Conservation (phyloP, 176 grass and related monocot species). For the Paspalum vaginatum region DNA sequence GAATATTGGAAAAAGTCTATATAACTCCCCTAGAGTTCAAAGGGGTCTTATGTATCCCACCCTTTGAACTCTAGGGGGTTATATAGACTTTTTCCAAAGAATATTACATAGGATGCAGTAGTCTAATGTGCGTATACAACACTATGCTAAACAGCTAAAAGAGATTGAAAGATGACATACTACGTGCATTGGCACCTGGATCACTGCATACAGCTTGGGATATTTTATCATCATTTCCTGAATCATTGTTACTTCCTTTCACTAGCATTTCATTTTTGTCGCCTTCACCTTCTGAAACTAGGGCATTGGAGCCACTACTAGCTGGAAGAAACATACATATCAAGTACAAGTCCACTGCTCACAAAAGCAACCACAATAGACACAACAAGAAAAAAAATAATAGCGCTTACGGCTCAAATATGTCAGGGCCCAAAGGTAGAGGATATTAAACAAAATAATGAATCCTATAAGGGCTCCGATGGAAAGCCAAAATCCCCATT, state of each 20-base stretch:
- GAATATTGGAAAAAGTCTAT: no score
- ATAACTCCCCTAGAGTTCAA: no score
- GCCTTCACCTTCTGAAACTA: constrained; percentile 50
- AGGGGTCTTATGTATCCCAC: no score
- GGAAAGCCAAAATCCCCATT: constrained; percentile 75
- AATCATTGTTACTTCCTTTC: not conserved
- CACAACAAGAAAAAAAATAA: constrained; percentile 8
- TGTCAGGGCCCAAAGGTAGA: constrained; percentile 64
- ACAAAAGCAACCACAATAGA: not conserved
- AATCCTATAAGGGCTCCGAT: constrained; percentile 71
- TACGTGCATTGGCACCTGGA: constrained; percentile 1
- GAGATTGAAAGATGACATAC: constrained; percentile 22
- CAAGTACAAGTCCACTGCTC: constrained; percentile 6
- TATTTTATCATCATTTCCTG: constrained; percentile 16
- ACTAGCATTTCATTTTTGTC: constrained; percentile 27
- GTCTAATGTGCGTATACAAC: constrained; percentile 26
- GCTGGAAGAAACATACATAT: constrained; percentile 52
- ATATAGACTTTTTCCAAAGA: not conserved
- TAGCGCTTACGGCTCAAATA: constrained; percentile 71
- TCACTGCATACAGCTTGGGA: not conserved
- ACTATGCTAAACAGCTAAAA: constrained; percentile 4
- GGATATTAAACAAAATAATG: constrained; percentile 69
- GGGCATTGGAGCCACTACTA: constrained; percentile 40
- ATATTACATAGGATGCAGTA: constrained; percentile 9
- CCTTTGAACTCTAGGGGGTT: no score